A percentile compares a stretch with the other conserved stretches of the same genome.
Evolutionary conservation across 768 basidiomycete genomes (phyloP).

Genomic region (Rhizopogon vinicolor): DNA sequence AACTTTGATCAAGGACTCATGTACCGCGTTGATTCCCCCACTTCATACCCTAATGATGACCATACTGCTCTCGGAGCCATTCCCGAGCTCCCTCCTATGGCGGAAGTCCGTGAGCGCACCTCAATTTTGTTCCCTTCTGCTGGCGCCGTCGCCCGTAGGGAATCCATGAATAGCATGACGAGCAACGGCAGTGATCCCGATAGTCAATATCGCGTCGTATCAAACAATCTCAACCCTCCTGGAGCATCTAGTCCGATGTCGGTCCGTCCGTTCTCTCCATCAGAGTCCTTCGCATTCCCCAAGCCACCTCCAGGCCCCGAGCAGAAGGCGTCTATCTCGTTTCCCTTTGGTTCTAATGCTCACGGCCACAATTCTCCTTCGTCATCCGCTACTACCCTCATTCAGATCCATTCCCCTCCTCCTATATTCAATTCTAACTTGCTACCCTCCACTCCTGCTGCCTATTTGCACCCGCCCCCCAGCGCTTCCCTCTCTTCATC

Average conservation of each 20-base stretch:
- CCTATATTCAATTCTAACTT: conserved; percentile 10
- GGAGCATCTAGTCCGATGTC: conserved; percentile 48
- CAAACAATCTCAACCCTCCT: conserved; percentile 16
- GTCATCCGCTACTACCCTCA: conserved; percentile 15
- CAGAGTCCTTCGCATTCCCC: conserved; percentile 67
- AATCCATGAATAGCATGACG: conserved; percentile 37
- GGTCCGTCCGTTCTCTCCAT: conserved; percentile 62
- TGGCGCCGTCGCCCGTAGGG: conserved; percentile 21
- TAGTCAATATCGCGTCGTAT: conserved; percentile 37
- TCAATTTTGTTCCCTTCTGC: conserved; percentile 18
- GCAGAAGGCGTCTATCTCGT: neutral
- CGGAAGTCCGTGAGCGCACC: conserved; percentile 42
- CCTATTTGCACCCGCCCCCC: conserved; percentile 3
- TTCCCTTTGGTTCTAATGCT: neutral
- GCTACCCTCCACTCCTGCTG: conserved; percentile 6
- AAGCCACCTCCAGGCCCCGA: conserved; percentile 41
- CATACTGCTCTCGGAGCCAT: conserved; percentile 8
- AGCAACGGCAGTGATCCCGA: conserved; percentile 31
- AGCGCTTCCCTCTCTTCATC: neutral
- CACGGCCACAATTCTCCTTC: neutral
- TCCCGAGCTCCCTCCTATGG: conserved; percentile 50
- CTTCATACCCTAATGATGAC: conserved; percentile 8
- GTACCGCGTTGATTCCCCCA: conserved; percentile 18
- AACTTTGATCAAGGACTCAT: conserved; percentile 43
- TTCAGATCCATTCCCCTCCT: conserved; percentile 14